Evolutionary conservation across 2,329 filamentous ascomycete genomes (phyloP).

Genomic region (Aspergillus vadensis): DNA sequence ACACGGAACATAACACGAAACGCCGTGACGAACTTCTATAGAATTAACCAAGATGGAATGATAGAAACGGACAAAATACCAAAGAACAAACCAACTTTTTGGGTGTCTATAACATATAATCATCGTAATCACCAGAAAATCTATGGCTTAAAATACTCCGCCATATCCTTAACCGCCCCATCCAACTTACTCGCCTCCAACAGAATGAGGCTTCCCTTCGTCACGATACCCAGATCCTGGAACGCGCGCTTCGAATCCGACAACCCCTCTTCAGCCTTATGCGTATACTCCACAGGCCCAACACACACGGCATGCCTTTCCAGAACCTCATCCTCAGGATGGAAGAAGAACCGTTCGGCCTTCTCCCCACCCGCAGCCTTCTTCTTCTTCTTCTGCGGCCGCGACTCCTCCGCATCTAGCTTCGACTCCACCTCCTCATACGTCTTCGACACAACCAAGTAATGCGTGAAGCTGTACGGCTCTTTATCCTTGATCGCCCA

Average conservation of each 20-base stretch:
- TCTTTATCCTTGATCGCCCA: slow-evolving; percentile 88
- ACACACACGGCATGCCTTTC: slow-evolving; percentile 72
- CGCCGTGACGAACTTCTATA: slow-evolving; percentile 8
- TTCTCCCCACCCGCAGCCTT: slow-evolving; percentile 43
- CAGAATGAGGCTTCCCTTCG: slow-evolving; percentile 80
- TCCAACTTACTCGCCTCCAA: slow-evolving; percentile 79
- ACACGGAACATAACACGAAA: background rate
- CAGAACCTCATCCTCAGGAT: slow-evolving; percentile 90
- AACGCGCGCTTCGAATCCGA: slow-evolving; percentile 94
- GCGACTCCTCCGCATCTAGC: slow-evolving; percentile 67
- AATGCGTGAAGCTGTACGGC: slow-evolving; percentile 91
- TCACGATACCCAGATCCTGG: slow-evolving; percentile 85
- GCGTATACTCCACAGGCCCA: slow-evolving; percentile 75
- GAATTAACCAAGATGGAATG: background rate
- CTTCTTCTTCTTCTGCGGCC: slow-evolving; percentile 69
- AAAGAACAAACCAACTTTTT: slow-evolving; percentile 8
- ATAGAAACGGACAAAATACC: background rate
- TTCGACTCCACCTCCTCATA: slow-evolving; percentile 85
- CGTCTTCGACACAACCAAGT: slow-evolving; percentile 87
- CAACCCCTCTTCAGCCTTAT: slow-evolving; percentile 72
- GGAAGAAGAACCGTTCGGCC: slow-evolving; percentile 79
- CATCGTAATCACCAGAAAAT: background rate
- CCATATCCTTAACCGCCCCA: slow-evolving; percentile 72
- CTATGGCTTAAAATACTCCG: slow-evolving; percentile 62
- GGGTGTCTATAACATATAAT: slow-evolving; percentile 9